Evolutionary conservation across 1,284 basidiomycete genomes (phyloP).

Genomic region (Sporisorium iseilematis-ciliati): DNA sequence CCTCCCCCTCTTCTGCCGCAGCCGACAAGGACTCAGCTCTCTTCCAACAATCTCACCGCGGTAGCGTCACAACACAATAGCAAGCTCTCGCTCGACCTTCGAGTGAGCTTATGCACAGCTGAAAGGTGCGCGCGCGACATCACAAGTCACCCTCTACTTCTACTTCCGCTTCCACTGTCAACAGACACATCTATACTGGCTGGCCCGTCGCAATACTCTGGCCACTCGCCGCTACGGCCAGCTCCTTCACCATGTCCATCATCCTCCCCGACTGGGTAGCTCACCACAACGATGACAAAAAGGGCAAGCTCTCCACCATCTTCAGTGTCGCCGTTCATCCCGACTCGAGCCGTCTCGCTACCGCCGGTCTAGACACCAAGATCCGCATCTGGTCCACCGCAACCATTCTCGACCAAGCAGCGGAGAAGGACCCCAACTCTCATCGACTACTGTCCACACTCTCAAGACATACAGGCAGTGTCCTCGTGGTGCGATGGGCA

Average conservation of each 20-base stretch:
- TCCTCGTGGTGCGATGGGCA: slow-evolving; percentile 94
- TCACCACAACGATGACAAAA: slow-evolving; percentile 65
- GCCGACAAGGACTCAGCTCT: neutral
- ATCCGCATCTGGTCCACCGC: slow-evolving; percentile 97
- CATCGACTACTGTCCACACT: slow-evolving; percentile 91
- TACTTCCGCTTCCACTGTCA: neutral
- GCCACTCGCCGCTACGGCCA: slow-evolving; percentile 4
- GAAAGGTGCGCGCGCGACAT: neutral
- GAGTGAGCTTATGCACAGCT: neutral
- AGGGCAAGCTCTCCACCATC: slow-evolving; percentile 83
- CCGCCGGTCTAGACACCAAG: slow-evolving; percentile 91
- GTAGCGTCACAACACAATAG: neutral
- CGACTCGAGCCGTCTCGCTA: slow-evolving; percentile 93
- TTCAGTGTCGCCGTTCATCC: slow-evolving; percentile 95
- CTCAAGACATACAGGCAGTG: slow-evolving; percentile 92
- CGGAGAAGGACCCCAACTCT: slow-evolving; percentile 79
- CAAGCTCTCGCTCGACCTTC: neutral
- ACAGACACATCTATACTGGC: slow-evolving; percentile 1
- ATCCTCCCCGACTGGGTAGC: slow-evolving; percentile 68
- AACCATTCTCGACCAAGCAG: slow-evolving; percentile 82
- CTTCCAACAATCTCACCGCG: neutral
- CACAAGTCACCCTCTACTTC: neutral
- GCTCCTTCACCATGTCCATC: slow-evolving; percentile 54
- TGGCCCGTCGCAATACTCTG: neutral
- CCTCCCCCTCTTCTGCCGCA: neutral